Base-by-base conservation (phyloP, 164 flowering plant species). In the Nymphaea thermarum region DNA sequence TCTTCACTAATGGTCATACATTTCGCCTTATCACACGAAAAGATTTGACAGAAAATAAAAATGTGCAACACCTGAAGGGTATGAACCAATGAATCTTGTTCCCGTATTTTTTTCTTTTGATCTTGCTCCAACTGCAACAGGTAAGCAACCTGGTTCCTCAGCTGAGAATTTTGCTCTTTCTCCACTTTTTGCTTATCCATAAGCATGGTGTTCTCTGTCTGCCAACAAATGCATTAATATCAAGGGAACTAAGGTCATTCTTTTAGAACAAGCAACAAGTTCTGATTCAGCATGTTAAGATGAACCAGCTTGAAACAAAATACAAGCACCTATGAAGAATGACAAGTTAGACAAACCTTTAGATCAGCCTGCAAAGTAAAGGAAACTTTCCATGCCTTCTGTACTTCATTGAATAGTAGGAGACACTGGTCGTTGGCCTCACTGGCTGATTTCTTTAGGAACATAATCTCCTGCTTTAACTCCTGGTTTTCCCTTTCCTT, bases 371-470 rank as follows among this genome's bases (percentile, higher is more conserved):
- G 99, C 74, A 94, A 66, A 10, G 95, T 84, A 68, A 76, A 86
- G 51, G 97, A 91, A 79, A 87, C 92, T 84, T 88, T 90, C 96
- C 97, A 91, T 8, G 96, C 97, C 79, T 90, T 94, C 74, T 94
- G 99, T 70, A 91, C 95, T 83, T 91, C 97, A 77, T 85, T 86
- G 77, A 82, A 90, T 64, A 94, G 94, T 47, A 91, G 82, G 64
- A 83, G 79, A 70, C 96, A 84, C 68, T 94, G 99, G 77, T 91
- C 96, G 79, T 89, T 92, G 65, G 93, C 94, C 72, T 86, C 93
- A 73, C 87, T 88, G 12, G 85, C 83, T 69, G 82, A 82, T 72
- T 84, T 86, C 71, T 84, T 87, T 42, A 89, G 75, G 43, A 78
- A 87, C 79, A 82, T 42, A 68, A 78, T 78, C 73, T 95, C 97